These are phyloP conservation scores for Cordyceps tenuipes DNA, from an alignment of 2,329 filamentous ascomycete genomes.

Conservation along the genomic window DNA sequence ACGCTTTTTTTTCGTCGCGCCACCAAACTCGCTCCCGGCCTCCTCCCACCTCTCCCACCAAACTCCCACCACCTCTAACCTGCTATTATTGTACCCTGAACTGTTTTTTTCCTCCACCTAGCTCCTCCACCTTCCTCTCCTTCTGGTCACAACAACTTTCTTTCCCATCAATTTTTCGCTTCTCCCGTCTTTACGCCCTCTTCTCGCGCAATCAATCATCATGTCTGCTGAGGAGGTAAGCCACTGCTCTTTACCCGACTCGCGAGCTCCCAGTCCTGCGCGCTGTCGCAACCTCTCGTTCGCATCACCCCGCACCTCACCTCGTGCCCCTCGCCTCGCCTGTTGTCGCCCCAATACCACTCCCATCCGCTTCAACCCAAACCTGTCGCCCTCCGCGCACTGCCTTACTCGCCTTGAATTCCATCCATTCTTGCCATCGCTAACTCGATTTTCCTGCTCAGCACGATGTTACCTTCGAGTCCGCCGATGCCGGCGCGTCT, in stretches of 20 bases:
- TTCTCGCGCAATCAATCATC: conserved; percentile 39
- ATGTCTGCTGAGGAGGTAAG: conserved; percentile 51
- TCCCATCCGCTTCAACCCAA: not conserved
- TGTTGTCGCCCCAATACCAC: conserved; percentile 10
- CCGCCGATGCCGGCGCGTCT: conserved; percentile 93
- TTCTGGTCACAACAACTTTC: conserved; percentile 12
- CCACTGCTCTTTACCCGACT: conserved; percentile 18
- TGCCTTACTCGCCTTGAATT: not conserved
- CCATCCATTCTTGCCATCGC: conserved; percentile 2
- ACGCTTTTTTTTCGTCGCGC: conserved; percentile 26
- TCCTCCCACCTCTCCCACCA: not conserved
- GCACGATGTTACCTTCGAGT: conserved; percentile 74
- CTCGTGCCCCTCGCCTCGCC: conserved; percentile 27
- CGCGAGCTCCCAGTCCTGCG: conserved; percentile 15
- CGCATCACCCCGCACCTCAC: conserved; percentile 39
- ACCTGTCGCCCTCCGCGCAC: conserved; percentile 7
- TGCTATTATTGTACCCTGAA: conserved; percentile 16
- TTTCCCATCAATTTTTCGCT: conserved; percentile 16
- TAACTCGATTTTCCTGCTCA: conserved; percentile 25
- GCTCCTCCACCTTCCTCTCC: conserved; percentile 18
- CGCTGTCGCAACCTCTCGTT: conserved; percentile 11
- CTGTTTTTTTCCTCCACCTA: conserved; percentile 20
- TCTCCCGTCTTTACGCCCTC: conserved; percentile 21
- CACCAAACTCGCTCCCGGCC: conserved; percentile 14
- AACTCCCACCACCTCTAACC: conserved; percentile 4